Evolutionary conservation across 495 filamentous ascomycete species (phyloP), one percentile per base, ranked within the genome.

Genomic region (Paragyromitra xinjiangensis): DNA sequence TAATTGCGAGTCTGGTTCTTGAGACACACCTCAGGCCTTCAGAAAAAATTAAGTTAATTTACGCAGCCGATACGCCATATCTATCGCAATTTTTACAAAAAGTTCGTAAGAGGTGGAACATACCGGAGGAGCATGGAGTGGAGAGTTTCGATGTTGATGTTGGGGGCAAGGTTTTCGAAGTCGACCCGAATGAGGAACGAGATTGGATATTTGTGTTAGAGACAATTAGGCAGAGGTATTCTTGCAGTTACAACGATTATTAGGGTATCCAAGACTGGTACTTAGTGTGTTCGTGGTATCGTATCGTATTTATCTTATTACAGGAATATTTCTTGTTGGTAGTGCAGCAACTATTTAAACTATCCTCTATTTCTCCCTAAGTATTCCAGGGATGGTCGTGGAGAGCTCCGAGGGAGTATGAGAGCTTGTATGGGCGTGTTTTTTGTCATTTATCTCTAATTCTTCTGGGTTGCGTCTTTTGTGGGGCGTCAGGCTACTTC

Each of bases 201-300:
- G 55, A 63, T 61, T 71, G 68, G 68, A 16, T n/a, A 12, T 22
- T 62, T 34, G 42, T 61, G 19, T 45, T 19, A 12, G 40, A 71
- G 2, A 29, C 16, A 1, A 51, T 29, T 7, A 44, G 1, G 22
- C 7, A 39, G 34, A 7, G 68, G 53, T 29, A 34, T 19, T 11
- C 1, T 56, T n/a, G 14, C 14, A 16, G 58, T 39, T n/a, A 53
- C 50, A n/a, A n/a, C 24, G 6, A 7, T 16, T 5, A 53, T 53
- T 7, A 53, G n/a, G 12, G n/a, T 45, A 11, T 45, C 50, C 6
- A 16, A n/a, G 50, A 53, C 6, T 53, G 0, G n/a, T 53, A 4
- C n/a, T 53, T 45, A 45, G 42, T 45, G 42, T 45, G 42, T 45
- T 45, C 6, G 29, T 3, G 2, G 29, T 34, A 34, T 34, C 29